Evolutionary conservation across 148 eudicot species (phyloP).

Genomic region (Rhododendron simsii): DNA sequence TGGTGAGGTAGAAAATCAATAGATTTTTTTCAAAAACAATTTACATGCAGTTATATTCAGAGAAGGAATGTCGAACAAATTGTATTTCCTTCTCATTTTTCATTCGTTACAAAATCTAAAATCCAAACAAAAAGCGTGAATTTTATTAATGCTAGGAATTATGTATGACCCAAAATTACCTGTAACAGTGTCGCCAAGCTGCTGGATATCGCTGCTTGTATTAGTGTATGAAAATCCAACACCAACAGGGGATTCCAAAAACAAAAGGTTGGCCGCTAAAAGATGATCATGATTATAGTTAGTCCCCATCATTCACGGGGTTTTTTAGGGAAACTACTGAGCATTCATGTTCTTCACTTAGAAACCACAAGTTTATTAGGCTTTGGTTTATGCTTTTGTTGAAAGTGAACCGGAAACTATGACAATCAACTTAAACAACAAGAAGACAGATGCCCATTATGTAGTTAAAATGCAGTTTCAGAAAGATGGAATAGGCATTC

Average conservation of each 20-base stretch:
- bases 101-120: not conserved
- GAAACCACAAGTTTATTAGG: not conserved
- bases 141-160: not conserved
- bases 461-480: not conserved
- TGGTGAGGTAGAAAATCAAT: not conserved
- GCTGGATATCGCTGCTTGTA: slow-evolving; percentile 48
- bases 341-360: not conserved
- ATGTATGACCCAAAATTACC: slow-evolving; percentile 18
- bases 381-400: not conserved
- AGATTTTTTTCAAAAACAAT: not conserved
- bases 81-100: not conserved
- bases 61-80: not conserved
- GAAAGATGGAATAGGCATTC: not conserved
- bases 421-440: no score
- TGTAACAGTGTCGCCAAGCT: slow-evolving; percentile 67
- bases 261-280: slow-evolving; percentile 72
- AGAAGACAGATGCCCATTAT: not conserved
- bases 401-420: no score
- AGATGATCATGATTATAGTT: not conserved
- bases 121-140: not conserved
- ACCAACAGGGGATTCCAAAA: slow-evolving; percentile 82
- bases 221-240: slow-evolving; percentile 90
- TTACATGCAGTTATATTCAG: not conserved
- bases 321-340: no score
- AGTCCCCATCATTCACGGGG: not conserved